Conservation (phyloP, 345 rosid genomes). For the Alliaria petiolata region DNA sequence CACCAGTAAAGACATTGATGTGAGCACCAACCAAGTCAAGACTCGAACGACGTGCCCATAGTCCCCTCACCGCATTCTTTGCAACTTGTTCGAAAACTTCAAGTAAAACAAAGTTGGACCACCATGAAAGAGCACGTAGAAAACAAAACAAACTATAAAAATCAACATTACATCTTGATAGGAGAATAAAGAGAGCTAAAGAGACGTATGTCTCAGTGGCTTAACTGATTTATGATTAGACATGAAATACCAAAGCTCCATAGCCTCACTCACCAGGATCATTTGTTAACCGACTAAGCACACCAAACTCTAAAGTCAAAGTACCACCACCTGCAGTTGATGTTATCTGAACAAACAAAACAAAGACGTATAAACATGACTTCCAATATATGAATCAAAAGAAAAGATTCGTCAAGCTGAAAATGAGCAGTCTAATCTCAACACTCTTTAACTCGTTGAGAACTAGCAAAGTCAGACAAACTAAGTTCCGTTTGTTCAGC, state of each 20-base stretch:
- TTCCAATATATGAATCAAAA: neutral
- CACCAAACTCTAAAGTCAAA: constrained; percentile 90
- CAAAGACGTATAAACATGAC: constrained; percentile 11
- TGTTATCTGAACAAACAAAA: constrained; percentile 63
- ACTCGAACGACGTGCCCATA: constrained; percentile 96
- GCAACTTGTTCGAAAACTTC: constrained; percentile 96
- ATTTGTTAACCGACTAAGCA: constrained; percentile 88
- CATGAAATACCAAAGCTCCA: neutral
- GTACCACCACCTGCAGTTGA: constrained; percentile 99
- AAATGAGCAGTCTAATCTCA: neutral
- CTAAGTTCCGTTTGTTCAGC: neutral
- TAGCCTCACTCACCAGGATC: constrained; percentile 68
- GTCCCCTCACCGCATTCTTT: constrained; percentile 82
- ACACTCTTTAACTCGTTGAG: neutral
- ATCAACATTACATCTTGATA: neutral
- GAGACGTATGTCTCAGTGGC: neutral
- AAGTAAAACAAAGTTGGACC: constrained; percentile 15
- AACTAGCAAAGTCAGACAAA: neutral
- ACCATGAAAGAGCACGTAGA: neutral
- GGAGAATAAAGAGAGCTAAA: neutral
- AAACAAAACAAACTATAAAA: neutral
- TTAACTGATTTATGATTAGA: neutral
- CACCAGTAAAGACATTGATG: constrained; percentile 98
- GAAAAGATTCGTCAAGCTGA: neutral
- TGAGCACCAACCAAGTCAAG: constrained; percentile 96